Evolutionary conservation across 2,329 filamentous ascomycete species (phyloP).

Genomic region (Onygena corvina): DNA sequence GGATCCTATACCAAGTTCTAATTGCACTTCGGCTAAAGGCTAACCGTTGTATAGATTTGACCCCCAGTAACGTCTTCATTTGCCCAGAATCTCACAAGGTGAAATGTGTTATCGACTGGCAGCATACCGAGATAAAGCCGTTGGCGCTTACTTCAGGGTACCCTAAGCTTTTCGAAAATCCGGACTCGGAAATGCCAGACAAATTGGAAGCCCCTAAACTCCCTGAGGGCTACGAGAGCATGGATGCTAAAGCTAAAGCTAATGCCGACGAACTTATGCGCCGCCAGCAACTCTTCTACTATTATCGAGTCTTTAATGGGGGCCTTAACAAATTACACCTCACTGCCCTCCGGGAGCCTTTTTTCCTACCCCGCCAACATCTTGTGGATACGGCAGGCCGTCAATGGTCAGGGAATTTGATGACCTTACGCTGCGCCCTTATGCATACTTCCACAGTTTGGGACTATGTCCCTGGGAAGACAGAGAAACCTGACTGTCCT

Average conservation of each 20-base stretch:
- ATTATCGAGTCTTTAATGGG: slow-evolving; percentile 12
- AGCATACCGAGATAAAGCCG: slow-evolving; percentile 12
- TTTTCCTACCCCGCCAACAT: slow-evolving; percentile 9
- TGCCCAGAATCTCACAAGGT: slow-evolving; percentile 8
- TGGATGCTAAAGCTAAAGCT: slow-evolving; percentile 9
- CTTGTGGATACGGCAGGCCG: slow-evolving; percentile 12
- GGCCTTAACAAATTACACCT: slow-evolving; percentile 10
- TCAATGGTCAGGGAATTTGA: slow-evolving; percentile 10
- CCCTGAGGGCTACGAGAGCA: slow-evolving; percentile 8
- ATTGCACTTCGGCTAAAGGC: background rate
- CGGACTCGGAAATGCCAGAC: slow-evolving; percentile 6
- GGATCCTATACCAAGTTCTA: background rate
- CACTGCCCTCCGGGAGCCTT: slow-evolving; percentile 6
- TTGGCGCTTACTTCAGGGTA: slow-evolving; percentile 12
- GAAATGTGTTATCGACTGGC: slow-evolving; percentile 14
- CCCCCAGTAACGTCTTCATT: slow-evolving; percentile 13
- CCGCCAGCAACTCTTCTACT: slow-evolving; percentile 10
- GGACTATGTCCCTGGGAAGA: slow-evolving; percentile 7
- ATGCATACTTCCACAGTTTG: slow-evolving; percentile 11
- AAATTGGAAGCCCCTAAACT: slow-evolving; percentile 6
- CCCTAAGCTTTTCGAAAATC: slow-evolving; percentile 11
- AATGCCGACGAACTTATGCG: slow-evolving; percentile 13
- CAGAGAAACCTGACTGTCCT: slow-evolving; percentile 7
- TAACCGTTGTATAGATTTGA: slow-evolving; percentile 9
- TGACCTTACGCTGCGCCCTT: slow-evolving; percentile 9